Base-by-base conservation (phyloP, 225 moss, liverwort and hornwort genomes). In the Marchantia paleacea region DNA sequence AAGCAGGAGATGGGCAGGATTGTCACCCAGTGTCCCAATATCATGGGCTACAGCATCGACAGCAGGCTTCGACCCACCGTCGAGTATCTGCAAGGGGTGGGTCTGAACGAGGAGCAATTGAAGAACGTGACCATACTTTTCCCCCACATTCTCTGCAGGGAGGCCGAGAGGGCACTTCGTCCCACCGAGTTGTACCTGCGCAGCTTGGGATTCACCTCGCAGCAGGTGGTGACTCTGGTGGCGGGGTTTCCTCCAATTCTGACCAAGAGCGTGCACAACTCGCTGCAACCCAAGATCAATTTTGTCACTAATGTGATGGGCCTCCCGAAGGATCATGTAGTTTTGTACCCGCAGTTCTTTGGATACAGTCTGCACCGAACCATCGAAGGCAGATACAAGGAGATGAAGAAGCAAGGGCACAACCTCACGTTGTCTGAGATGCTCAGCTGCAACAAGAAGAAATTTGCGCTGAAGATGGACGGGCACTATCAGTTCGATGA, bases 301-400 rank as follows among this genome's bases (percentile, higher is more conserved):
- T 92, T 88, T 81, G 80, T 91, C 39, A 74, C 84, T 22, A 80
- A 87, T 22, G 83, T 77, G 15, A 92, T 90, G 90, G 81, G 88
- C 16, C 85, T 86, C 47, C 76, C 82, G 19, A 69, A 85, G 77
- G 79, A 67, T 75, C 89, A 90, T 57, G 85, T 80, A 63, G 88
- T 92, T 58, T 76, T 79, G 49, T 90, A 86, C 72, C 92, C 92
- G 16, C 80, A 83, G n/a, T 92, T 85, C 72, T 90, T 90, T 65
- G 88, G 90, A 12, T 92, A 79, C 25, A 90, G 85, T 61, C 72
- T 92, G 62, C 86, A 83, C 47, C 86, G 84, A 49, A 88, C 82
- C 24, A 90, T 92, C 24, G 85, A 80, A 51, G 80, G 82, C 0
- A 86, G 90, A 64, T 80, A 83, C 72, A 79, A 80, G 66, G 79